A percentile compares a stretch with the other conserved stretches of the same genome.
Evolutionary conservation across 371 early-diverging fungal species (phyloP).

Genomic region (Gilbertella persicaria): DNA sequence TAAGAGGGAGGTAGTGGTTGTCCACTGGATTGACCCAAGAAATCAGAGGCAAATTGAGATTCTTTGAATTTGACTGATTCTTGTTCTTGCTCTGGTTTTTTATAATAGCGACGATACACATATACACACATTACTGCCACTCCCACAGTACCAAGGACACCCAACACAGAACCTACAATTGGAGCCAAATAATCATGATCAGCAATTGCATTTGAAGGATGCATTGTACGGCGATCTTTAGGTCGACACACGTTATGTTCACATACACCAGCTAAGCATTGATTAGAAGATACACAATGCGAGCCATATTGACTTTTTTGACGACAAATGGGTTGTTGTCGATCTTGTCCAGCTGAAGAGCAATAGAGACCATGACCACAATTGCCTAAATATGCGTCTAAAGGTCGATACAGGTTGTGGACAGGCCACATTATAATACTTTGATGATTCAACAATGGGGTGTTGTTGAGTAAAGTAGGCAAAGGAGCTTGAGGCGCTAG

Average conservation of each 20-base stretch:
- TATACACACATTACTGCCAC: background rate
- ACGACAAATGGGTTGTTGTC: constrained; percentile 5
- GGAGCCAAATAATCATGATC: background rate
- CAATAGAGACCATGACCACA: constrained; percentile 16
- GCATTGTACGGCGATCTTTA: background rate
- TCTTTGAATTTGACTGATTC: background rate
- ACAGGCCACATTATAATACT: constrained; percentile 15
- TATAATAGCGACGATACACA: constrained; percentile 5
- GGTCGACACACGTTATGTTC: background rate
- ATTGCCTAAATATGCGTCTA: constrained; percentile 15
- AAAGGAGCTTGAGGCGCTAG: constrained; percentile 11
- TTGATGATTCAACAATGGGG: background rate
- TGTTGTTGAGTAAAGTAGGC: background rate
- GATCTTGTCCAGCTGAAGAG: constrained; percentile 2
- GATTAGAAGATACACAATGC: constrained; percentile 12
- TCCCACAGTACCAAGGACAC: background rate
- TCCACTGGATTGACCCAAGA: constrained; percentile 3
- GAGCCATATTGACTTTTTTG: background rate
- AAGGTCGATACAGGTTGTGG: background rate
- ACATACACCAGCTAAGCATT: constrained; percentile 8
- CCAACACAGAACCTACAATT: constrained; percentile 13
- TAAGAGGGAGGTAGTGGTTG: constrained; percentile 12
- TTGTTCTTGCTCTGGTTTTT: background rate
- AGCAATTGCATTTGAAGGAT: background rate
- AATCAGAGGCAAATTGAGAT: constrained; percentile 12